Base-by-base conservation (phyloP, 305 asterid genomes). In the Solanum hybrid region DNA sequence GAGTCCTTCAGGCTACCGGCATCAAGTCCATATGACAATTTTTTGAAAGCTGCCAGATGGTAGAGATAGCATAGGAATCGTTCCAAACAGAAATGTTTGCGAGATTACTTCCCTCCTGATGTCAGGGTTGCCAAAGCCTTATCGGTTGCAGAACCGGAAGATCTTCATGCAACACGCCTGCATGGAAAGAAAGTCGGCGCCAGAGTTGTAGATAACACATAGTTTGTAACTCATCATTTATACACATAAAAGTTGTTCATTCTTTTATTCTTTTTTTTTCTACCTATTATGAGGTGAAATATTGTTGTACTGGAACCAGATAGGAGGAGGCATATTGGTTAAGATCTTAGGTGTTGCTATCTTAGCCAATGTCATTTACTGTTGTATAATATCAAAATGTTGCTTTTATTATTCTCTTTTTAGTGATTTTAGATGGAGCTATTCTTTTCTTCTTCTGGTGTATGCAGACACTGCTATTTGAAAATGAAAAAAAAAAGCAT, bases 21-120 rank as follows among this genome's bases (percentile, higher is more conserved):
- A 51, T 92, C 97, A 69, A 96, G 98, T 90, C 99, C 99, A 10
- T 98, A 92, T 34, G 98, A 98, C 89, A 94, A 95, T 93, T 98
- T 98, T 91, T 91, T 98, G 94, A 96, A 95, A 94, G 99, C 99
- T 29, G 98, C 99, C 7, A 96, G 98, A 91, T 93, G 95, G 42
- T 93, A 89, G 91, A 34, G 91, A 34, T 76, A 77, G 40, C 35
- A 26, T 26, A 86, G 87, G 40, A 72, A 71, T 12, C 84, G 56
- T 4, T 24, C 64, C 32, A 10, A 85, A 85, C 42, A 56, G 76
- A 85, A 32, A 85, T 20, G 88, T 60, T 85, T 80, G 76, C 40
- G 32, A 32, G 77, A 85, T 14, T n/a, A 29, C 89, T 20, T 11
- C 32, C 89, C 85, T 73, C 82, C 38, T 36, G 89, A 86, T 82